Conservation (phyloP, 805 yeast species). For the Cyberlindnera lachancei region DNA sequence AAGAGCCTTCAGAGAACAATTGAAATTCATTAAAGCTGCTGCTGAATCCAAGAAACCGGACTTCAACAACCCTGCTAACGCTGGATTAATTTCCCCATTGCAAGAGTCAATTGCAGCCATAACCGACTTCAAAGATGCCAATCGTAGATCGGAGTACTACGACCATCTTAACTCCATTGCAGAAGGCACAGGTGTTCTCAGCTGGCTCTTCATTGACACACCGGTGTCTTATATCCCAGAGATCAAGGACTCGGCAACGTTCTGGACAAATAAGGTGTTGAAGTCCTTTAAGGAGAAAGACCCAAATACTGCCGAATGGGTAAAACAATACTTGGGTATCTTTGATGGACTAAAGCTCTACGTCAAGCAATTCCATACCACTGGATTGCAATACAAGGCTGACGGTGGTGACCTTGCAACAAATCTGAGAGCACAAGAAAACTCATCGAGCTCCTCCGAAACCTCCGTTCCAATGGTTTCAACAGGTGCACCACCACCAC, state of each 20-base stretch:
- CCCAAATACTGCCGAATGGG: constrained; percentile 74
- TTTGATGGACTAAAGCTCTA: constrained; percentile 67
- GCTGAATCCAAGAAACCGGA: constrained; percentile 60
- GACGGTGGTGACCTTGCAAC: constrained; percentile 53
- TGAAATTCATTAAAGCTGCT: constrained; percentile 52
- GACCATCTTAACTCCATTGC: constrained; percentile 76
- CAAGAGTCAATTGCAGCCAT: constrained; percentile 52
- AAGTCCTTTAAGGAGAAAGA: constrained; percentile 77
- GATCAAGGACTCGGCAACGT: constrained; percentile 84
- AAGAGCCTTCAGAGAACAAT: constrained; percentile 50
- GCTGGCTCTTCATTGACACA: constrained; percentile 78
- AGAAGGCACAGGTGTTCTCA: constrained; percentile 85
- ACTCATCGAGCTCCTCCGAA: constrained; percentile 24
- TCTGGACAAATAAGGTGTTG: constrained; percentile 87
- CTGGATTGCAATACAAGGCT: constrained; percentile 79
- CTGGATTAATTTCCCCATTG: constrained; percentile 58
- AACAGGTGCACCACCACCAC: constrained; percentile 70
- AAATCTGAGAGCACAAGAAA: constrained; percentile 29
- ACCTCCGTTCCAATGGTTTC: constrained; percentile 29
- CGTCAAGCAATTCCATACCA: constrained; percentile 69
- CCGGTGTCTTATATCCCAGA: constrained; percentile 76
- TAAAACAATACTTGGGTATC: constrained; percentile 49
- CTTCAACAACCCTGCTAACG: constrained; percentile 42
- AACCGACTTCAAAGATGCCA: constrained; percentile 61
- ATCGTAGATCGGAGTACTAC: constrained; percentile 56